Evolutionary conservation across 2,329 filamentous ascomycete genomes (phyloP), one percentile per base, ranked within the genome.

Genomic region (Epicoccum nigrum): DNA sequence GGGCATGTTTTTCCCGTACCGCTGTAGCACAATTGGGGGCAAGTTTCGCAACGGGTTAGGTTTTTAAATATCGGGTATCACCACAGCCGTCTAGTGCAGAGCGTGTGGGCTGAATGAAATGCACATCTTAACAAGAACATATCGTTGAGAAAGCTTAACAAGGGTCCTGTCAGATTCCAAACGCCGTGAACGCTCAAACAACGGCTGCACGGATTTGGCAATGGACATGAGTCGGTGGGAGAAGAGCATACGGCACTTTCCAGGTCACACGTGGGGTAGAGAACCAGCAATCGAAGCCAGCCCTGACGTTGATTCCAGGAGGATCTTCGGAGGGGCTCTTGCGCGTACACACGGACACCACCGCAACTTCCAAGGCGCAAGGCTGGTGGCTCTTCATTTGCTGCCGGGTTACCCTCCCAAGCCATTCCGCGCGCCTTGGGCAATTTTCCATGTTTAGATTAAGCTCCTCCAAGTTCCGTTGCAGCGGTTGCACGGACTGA

Each of bases 251-350:
- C 43, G 38, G 43, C 16, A 52, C 20, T 40, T 47, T 43, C 49
- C 49, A 47, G 27, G 34, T 47, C 33, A 52, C 39, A 43, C 47
- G 49, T 43, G 43, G 49, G n/a, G n/a, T n/a, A n/a, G 43, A 52
- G 44, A 44, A 34, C 39, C 31, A 52, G 35, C 39, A 40, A 23
- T 52, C 21, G 49, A 52, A 52, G n/a, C 49, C 39, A 47, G n/a
- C 34, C 43, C 37, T n/a, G n/a, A n/a, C n/a, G 35, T 27, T 20
- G 19, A 17, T 33, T 15, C 31, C 19, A 34, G 33, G 43, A 34
- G 33, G 43, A 52, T 52, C 43, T 37, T 34, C 49, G 33, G 21
- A 52, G 43, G 41, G 40, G 38, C 23, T 30, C n/a, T 15, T 16
- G 13, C 20, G 20, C 35, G 38, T 42, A 32, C 49, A 32, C 43